These are phyloP conservation scores for Citrullus colocynthis DNA, from an alignment of 306 rosid genomes.

Conservation along the genomic window DNA sequence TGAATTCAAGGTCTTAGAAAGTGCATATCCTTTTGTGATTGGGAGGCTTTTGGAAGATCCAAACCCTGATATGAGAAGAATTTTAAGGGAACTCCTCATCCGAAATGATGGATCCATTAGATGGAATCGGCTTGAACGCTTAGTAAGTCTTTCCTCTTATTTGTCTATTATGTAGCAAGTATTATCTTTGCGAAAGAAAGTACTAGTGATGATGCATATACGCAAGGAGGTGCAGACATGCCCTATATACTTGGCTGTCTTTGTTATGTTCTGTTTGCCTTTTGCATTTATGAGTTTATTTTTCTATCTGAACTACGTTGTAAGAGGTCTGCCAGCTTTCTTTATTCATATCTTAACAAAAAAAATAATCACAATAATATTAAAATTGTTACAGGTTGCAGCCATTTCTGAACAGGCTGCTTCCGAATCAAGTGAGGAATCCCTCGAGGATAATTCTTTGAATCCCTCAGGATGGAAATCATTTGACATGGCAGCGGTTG, in stretches of 20 bases:
- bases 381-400: constrained; percentile 45
- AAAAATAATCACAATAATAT: neutral
- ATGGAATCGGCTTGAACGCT: constrained; percentile 93
- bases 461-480: constrained; percentile 57
- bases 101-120: constrained; percentile 76
- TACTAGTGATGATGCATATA: neutral
- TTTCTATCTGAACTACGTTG: neutral
- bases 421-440: constrained; percentile 42
- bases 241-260: neutral
- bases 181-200: neutral
- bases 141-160: constrained; percentile 34
- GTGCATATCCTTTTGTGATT: constrained; percentile 85
- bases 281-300: neutral
- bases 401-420: constrained; percentile 96
- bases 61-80: constrained; percentile 92
- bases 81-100: constrained; percentile 81
- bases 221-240: neutral
- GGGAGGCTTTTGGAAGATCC: constrained; percentile 95
- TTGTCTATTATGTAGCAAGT: neutral
- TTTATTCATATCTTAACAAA: neutral
- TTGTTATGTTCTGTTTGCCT: constrained; percentile 5
- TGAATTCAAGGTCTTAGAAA: constrained; percentile 76
- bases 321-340: neutral
- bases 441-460: constrained; percentile 26
- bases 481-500: constrained; percentile 81